These are phyloP conservation scores for Penicillium fimorum DNA, from an alignment of 495 filamentous ascomycete species.

Conservation along the genomic window DNA sequence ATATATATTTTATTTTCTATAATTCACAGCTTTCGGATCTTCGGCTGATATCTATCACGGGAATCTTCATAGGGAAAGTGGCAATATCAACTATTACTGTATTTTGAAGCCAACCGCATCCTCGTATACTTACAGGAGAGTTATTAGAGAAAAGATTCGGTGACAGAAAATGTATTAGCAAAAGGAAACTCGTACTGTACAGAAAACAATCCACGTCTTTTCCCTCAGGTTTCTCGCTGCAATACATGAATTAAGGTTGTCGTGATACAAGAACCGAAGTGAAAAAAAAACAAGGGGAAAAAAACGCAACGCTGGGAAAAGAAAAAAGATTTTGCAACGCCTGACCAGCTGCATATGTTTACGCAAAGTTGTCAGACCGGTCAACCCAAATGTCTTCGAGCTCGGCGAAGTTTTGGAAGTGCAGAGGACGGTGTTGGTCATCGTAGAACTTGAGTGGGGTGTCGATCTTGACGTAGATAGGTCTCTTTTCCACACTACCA, in stretches of 20 bases:
- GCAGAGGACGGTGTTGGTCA: constrained; percentile 85
- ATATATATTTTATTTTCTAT: not conserved
- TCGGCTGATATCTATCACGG: not conserved
- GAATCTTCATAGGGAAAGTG: not conserved
- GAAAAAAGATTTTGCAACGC: constrained; percentile 24
- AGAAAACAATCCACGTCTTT: constrained; percentile 20
- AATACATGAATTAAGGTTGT: constrained; percentile 32
- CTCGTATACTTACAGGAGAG: constrained; percentile 16
- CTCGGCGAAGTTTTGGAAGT: constrained; percentile 93
- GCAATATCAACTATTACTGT: constrained; percentile 4
- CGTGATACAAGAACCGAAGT: constrained; percentile 23
- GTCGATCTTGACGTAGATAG: constrained; percentile 88
- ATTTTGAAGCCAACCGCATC: constrained; percentile 15
- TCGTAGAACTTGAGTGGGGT: constrained; percentile 87
- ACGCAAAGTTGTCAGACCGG: constrained; percentile 82
- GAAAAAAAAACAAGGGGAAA: constrained; percentile 11
- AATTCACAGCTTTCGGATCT: not conserved
- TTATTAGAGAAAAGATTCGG: not conserved
- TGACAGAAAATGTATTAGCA: constrained; percentile 7
- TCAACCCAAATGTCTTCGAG: constrained; percentile 90
- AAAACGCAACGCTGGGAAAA: constrained; percentile 15
- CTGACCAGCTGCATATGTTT: constrained; percentile 22
- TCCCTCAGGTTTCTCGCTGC: constrained; percentile 16
- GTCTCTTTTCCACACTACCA: constrained; percentile 82
- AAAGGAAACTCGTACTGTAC: constrained; percentile 12